Evolutionary conservation across 129 eudicot species (phyloP).

Genomic region (Mikania micrantha): DNA sequence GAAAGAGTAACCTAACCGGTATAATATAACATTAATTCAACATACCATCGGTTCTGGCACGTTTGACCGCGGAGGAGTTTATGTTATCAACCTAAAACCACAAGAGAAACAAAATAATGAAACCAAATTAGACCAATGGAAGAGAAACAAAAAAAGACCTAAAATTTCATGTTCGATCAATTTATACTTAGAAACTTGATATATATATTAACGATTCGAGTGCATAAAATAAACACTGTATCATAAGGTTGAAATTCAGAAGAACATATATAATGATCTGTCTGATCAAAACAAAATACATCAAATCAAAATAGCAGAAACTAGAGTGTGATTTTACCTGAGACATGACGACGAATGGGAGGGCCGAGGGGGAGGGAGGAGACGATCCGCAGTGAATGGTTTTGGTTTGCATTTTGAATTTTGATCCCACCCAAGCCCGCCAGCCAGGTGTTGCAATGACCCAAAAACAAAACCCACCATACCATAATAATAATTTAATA

Average conservation of each 20-base stretch:
- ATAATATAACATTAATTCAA: neutral
- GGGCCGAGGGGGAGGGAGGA: conserved; percentile 2
- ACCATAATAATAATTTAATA: too few species aligned
- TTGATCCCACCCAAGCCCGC: too few species aligned
- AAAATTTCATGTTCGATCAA: neutral
- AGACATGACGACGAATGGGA: conserved; percentile 37
- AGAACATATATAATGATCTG: neutral
- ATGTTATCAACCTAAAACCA: conserved; percentile 65
- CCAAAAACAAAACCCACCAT: too few species aligned
- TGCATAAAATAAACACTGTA: neutral
- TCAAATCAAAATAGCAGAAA: neutral
- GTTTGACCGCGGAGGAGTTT: conserved; percentile 76
- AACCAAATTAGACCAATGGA: neutral
- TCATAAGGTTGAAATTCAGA: neutral
- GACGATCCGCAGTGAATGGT: neutral
- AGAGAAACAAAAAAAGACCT: conserved; percentile 6
- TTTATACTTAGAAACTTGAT: neutral
- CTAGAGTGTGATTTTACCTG: conserved; percentile 22
- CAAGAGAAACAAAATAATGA: neutral
- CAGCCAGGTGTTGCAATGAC: neutral
- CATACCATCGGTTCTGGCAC: conserved; percentile 94
- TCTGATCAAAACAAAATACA: neutral
- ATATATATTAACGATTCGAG: neutral
- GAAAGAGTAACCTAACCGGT: too few species aligned
- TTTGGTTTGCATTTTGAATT: neutral